phyloP scores from a whole-genome alignment of 768 basidiomycete genomes.

The Suillus ampliporus region DNA sequence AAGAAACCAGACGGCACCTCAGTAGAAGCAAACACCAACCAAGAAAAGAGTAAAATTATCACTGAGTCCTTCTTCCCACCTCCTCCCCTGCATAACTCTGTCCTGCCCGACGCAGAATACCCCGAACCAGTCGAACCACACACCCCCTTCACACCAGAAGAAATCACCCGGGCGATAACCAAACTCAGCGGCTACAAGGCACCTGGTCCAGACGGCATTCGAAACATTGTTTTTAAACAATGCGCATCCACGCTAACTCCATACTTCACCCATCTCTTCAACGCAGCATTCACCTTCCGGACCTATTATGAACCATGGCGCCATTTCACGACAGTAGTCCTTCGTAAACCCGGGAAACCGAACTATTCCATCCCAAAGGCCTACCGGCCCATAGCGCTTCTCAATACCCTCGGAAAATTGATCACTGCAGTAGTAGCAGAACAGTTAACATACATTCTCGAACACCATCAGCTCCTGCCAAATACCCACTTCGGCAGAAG shows the following conservation, averaged over 20 bases:
- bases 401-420: constrained; percentile 21
- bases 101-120: too few species aligned
- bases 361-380: constrained; percentile 27
- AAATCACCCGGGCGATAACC: too few species aligned
- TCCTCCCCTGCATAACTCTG: too few species aligned
- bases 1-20: too few species aligned
- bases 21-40: too few species aligned
- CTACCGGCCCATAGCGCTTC: constrained; percentile 29
- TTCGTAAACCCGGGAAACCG: constrained; percentile 30
- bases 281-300: constrained; percentile 9
- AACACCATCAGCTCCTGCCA: constrained; percentile 26
- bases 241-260: neutral
- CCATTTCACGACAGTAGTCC: constrained; percentile 22
- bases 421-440: constrained; percentile 19
- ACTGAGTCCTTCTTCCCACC: too few species aligned
- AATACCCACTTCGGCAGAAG: constrained; percentile 36
- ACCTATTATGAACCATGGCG: constrained; percentile 17
- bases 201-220: constrained; percentile 9
- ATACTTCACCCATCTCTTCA: constrained; percentile 13
- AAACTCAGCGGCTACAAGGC: too few species aligned
- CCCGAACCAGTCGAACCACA: too few species aligned
- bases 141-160: too few species aligned
- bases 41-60: too few species aligned
- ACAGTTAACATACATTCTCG: constrained; percentile 16
- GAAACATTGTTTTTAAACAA: constrained; percentile 29